Conservation (phyloP, 2,329 filamentous ascomycete genomes). For the Aspergillus sclerotialis region DNA sequence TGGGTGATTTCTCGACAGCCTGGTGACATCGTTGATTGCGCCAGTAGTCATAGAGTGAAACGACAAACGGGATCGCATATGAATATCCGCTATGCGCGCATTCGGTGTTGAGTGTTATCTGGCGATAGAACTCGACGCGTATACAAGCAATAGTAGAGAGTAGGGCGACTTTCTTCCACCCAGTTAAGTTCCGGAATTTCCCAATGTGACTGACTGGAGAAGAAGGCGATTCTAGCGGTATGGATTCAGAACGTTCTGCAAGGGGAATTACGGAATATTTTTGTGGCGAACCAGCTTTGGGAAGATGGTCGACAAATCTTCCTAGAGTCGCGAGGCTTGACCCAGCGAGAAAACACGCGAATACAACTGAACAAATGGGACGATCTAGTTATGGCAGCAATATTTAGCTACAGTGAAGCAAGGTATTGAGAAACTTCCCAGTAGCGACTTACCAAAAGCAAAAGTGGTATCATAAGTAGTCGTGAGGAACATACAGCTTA, state of each 20-base stretch:
- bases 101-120: conserved; percentile 35
- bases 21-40: conserved; percentile 22
- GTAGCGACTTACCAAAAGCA: conserved; percentile 28
- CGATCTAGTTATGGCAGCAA: conserved; percentile 32
- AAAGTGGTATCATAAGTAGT: conserved; percentile 31
- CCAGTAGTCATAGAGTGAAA: conserved; percentile 37
- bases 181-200: conserved; percentile 8
- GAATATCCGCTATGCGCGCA: conserved; percentile 32
- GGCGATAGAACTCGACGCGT: conserved; percentile 35
- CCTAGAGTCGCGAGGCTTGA: conserved; percentile 30
- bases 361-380: conserved; percentile 37
- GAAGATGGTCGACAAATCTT: conserved; percentile 23
- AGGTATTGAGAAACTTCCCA: background rate
- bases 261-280: conserved; percentile 24
- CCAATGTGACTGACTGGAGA: conserved; percentile 3
- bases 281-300: conserved; percentile 11
- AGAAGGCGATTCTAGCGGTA: conserved; percentile 9
- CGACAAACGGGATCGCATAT: conserved; percentile 32
- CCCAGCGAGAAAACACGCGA: conserved; percentile 36
- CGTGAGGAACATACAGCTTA: conserved; percentile 28
- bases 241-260: conserved; percentile 18
- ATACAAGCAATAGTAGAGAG: conserved; percentile 19
- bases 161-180: conserved; percentile 17
- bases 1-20: conserved; percentile 12
- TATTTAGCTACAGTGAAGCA: conserved; percentile 2